phyloP scores from a whole-genome alignment of 1,139 yeast species.

The Magnusiomyces magnusii region DNA sequence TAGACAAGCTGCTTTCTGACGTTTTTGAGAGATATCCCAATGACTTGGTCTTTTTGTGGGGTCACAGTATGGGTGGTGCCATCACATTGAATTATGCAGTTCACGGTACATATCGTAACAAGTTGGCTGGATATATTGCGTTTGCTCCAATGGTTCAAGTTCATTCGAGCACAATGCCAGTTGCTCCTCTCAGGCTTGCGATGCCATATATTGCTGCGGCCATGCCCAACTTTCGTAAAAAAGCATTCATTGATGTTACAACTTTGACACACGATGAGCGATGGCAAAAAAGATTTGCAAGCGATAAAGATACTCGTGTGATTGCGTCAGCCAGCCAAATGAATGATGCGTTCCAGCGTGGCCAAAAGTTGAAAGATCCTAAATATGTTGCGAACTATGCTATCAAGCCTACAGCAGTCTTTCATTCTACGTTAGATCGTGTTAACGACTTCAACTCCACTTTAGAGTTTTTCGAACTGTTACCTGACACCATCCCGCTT shows the following conservation, averaged over 20 bases:
- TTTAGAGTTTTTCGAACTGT: conserved; percentile 39
- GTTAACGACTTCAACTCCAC: conserved; percentile 54
- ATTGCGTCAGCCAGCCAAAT: conserved; percentile 46
- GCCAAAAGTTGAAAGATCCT: conserved; percentile 43
- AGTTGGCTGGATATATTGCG: conserved; percentile 49
- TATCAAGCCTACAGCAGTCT: conserved; percentile 41
- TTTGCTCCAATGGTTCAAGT: conserved; percentile 62
- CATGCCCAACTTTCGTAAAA: conserved; percentile 49
- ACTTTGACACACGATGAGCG: conserved; percentile 47
- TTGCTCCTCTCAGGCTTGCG: conserved; percentile 38
- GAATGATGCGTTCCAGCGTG: conserved; percentile 60
- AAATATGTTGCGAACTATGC: conserved; percentile 41
- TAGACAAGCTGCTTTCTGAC: conserved; percentile 51
- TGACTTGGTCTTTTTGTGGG: conserved; percentile 47
- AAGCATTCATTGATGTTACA: conserved; percentile 49
- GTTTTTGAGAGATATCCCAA: conserved; percentile 35
- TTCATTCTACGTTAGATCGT: conserved; percentile 47
- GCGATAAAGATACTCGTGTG: conserved; percentile 26
- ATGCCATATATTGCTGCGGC: conserved; percentile 44
- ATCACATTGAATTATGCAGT: conserved; percentile 66
- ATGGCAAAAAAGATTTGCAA: conserved; percentile 1
- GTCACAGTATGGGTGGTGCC: conserved; percentile 98
- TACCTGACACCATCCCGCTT: conserved; percentile 29
- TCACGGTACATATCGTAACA: conserved; percentile 50
- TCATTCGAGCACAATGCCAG: conserved; percentile 51